A percentile compares a stretch with the other conserved stretches of the same genome.
Conservation (phyloP, 1,284 basidiomycete genomes). For the Cryptococcus depauperatus region DNA sequence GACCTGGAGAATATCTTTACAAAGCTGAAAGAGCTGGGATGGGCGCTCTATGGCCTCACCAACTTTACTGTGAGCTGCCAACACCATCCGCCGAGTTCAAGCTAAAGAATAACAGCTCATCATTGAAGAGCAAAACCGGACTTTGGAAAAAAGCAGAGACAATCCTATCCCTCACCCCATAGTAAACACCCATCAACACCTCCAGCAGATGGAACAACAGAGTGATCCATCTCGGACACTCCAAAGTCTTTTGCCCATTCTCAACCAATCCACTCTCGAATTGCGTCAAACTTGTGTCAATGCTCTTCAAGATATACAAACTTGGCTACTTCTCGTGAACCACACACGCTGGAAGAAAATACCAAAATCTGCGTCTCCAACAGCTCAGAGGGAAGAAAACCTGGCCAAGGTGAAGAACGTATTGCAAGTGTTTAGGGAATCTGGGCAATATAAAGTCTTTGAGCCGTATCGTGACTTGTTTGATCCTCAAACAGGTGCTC, state of each 20-base stretch:
- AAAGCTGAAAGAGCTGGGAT: conserved; percentile 33
- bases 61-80: conserved; percentile 29
- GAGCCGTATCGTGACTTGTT: conserved; percentile 49
- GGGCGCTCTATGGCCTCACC: conserved; percentile 27
- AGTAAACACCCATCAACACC: conserved; percentile 4
- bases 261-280: conserved; percentile 47
- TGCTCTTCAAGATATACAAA: conserved; percentile 42
- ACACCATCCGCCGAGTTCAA: neutral
- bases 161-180: conserved; percentile 13
- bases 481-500: conserved; percentile 34
- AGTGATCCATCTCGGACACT: conserved; percentile 10
- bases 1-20: conserved; percentile 40
- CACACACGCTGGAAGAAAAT: conserved; percentile 47
- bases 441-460: conserved; percentile 48
- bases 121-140: conserved; percentile 25
- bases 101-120: conserved; percentile 29
- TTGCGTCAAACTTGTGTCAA: conserved; percentile 46
- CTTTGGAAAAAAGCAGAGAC: conserved; percentile 6
- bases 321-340: conserved; percentile 49
- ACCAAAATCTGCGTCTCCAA: conserved; percentile 14
- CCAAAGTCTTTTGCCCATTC: conserved; percentile 49
- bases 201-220: conserved; percentile 14
- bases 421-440: conserved; percentile 46
- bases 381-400: conserved; percentile 44
- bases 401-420: conserved; percentile 43